Percentiles rank a stretch among this genome's conserved stretches.
Evolutionary conservation across 257 asterid species (phyloP).

Genomic region (Jaltomata sinuosa): DNA sequence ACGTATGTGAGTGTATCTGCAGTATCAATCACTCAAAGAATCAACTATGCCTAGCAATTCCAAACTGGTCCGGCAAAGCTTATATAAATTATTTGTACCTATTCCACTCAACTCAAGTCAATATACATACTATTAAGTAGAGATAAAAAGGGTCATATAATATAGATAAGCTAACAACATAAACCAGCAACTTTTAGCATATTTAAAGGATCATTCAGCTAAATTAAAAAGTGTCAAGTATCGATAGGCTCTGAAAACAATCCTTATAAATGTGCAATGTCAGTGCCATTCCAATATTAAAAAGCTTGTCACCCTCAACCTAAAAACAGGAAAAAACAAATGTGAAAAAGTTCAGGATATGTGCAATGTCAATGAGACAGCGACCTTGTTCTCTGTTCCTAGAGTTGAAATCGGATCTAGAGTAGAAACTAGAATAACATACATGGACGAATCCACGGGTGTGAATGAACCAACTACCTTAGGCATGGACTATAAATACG

Average conservation of each 20-base stretch:
- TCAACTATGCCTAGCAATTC: neutral
- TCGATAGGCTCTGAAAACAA: neutral
- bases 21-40: neutral
- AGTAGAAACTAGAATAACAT: neutral
- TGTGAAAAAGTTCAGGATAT: neutral
- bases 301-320: neutral
- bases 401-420: neutral
- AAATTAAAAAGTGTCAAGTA: neutral
- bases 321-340: neutral
- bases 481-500: neutral
- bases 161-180: neutral
- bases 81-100: neutral
- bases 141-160: neutral
- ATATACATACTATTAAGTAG: neutral
- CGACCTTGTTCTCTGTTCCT: neutral
- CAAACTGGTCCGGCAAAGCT: neutral
- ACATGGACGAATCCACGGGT: neutral
- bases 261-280: neutral
- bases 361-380: neutral
- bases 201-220: neutral
- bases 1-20: neutral
- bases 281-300: no score
- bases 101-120: neutral
- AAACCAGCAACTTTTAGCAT: neutral
- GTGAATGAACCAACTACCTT: neutral